phyloP scores from a whole-genome alignment of 108 stramenopile species.

The Nitzschia sp. region DNA sequence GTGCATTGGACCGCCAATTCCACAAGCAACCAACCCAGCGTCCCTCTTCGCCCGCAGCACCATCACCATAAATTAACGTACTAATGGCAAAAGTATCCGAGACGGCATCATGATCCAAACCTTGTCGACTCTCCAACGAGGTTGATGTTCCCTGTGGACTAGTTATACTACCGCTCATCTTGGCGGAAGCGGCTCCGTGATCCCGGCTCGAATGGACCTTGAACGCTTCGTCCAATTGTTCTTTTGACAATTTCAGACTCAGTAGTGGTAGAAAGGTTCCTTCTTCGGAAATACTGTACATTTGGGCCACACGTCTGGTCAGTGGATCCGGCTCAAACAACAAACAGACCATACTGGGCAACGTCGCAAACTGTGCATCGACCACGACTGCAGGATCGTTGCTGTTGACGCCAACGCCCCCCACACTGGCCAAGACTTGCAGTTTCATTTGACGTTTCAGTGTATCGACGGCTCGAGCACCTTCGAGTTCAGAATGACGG shows the following conservation, averaged over 20 bases:
- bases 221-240: conserved; percentile 29
- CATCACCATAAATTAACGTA: conserved; percentile 11
- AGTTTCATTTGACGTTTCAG: conserved; percentile 25
- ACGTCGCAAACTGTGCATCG: conserved; percentile 24
- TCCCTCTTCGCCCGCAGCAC: not conserved
- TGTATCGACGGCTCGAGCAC: not conserved
- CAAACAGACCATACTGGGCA: conserved; percentile 23
- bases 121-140: not conserved
- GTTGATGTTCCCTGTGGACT: not conserved
- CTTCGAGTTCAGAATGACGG: not conserved
- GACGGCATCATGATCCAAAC: conserved; percentile 27
- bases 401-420: too few species aligned
- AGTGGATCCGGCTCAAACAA: conserved; percentile 3
- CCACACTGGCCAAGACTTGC: not conserved
- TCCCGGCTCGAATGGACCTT: conserved; percentile 4
- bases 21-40: conserved; percentile 37
- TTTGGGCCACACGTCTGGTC: conserved; percentile 15
- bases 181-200: not conserved
- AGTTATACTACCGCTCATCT: not conserved
- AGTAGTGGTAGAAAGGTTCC: conserved; percentile 16
- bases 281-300: conserved; percentile 8
- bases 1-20: conserved; percentile 34
- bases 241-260: conserved; percentile 13
- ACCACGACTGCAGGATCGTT: conserved; percentile 8
- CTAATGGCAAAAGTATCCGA: conserved; percentile 36